Base-by-base conservation (phyloP, 2,329 filamentous ascomycete species). In the Penicillium sp. region DNA sequence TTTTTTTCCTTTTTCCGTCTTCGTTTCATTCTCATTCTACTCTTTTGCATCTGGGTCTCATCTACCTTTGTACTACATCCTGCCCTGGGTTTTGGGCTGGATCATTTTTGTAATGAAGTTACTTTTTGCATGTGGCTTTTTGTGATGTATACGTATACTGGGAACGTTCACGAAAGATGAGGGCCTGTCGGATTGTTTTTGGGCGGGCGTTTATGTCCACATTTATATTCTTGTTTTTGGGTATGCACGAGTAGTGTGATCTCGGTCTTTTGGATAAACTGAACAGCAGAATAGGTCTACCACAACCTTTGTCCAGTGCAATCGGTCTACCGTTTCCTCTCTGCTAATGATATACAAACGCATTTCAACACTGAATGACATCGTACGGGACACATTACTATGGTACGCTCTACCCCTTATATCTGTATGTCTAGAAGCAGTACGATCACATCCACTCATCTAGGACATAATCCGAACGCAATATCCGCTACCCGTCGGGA, bases 1-100 rank as follows among this genome's bases (percentile, higher is more conserved):
- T 61, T 51, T 55, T 55, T 55, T 53, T 58, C 47, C 38, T 33
- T 23, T 52, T 39, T 50, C 21, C 21, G 27, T 29, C n/a, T 19
- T 21, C 11, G 11, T 33, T 21, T 45, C 15, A 11, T 47, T 34
- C 45, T 34, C 31, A 4, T 31, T 29, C 25, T 23, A 11, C 10
- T 15, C 33, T 25, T 23, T 50, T 55, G 43, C 46, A 44, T 53
- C 3, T 55, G 55, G 41, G 40, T 45, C 11, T 45, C 31, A 50
- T 56, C 23, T 50, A 45, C n/a, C 29, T 50, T 38, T 44, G 31
- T 40, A 34, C 33, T 50, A 25, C 41, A 33, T 33, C 31, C 27
- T 25, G 46, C 45, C 27, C 43, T 53, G 33, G 31, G 33, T 40
- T 38, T 40, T 40, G 45, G 45, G 57, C 29, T 49, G 31, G 11